phyloP scores from a whole-genome alignment of 2,329 filamentous ascomycete genomes.

The Escovopsis weberi region DNA sequence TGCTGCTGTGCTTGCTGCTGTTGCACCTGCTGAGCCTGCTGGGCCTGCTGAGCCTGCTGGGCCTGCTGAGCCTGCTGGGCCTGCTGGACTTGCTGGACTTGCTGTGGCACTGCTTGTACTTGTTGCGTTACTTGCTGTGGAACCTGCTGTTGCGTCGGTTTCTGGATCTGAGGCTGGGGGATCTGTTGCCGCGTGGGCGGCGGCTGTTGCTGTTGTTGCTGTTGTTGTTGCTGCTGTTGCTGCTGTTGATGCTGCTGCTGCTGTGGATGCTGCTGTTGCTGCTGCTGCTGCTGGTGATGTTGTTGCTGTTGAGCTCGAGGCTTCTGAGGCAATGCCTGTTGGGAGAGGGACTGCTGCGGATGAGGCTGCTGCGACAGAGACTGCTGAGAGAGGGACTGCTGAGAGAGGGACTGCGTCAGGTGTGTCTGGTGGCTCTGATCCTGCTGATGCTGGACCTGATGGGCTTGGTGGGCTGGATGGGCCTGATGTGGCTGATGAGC shows the following conservation, averaged over 20 bases:
- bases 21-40: too few species aligned
- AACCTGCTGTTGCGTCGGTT: conserved; percentile 11
- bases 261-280: too few species aligned
- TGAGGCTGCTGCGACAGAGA: not conserved
- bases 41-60: conserved; percentile 2
- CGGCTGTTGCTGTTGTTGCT: conserved; percentile 10
- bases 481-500: conserved; percentile 11
- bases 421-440: conserved; percentile 15
- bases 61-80: conserved; percentile 1
- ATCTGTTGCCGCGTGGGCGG: conserved; percentile 1
- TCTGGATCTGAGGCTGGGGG: conserved; percentile 2
- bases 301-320: conserved; percentile 11
- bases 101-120: conserved; percentile 6
- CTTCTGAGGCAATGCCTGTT: not conserved
- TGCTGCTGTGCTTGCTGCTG: too few species aligned
- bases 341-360: not conserved
- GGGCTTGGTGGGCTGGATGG: conserved; percentile 9
- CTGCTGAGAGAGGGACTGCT: conserved; percentile 10
- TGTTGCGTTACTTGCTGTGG: conserved; percentile 15
- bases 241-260: conserved; percentile 15
- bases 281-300: not conserved
- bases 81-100: conserved; percentile 2
- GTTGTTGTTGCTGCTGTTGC: conserved; percentile 9
- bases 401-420: conserved; percentile 14
- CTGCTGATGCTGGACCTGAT: conserved; percentile 6